Evolutionary conservation across 2,329 filamentous ascomycete species (phyloP).

Genomic region (Drechslerella stenobrocha): DNA sequence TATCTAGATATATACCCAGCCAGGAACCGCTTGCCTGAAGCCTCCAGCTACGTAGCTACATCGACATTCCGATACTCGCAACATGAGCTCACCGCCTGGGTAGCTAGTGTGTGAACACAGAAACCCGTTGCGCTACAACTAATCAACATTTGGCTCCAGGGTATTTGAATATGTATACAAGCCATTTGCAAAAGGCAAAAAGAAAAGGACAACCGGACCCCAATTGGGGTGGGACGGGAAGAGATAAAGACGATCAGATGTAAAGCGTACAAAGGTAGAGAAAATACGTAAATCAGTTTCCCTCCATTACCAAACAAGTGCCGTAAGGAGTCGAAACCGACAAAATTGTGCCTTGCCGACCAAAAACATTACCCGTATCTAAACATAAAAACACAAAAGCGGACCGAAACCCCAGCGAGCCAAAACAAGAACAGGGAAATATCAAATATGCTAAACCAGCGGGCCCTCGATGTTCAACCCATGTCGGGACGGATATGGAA

Average conservation of each 20-base stretch:
- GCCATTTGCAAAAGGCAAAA: conserved; percentile 1
- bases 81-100: no score
- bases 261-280: no score
- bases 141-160: neutral
- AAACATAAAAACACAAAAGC: conserved; percentile 9
- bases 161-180: conserved; percentile 10
- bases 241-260: no score
- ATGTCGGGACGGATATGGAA: conserved; percentile 4
- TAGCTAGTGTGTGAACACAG: no score
- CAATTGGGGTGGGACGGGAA: no score
- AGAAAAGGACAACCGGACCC: neutral
- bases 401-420: conserved; percentile 5
- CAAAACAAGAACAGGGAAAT: conserved; percentile 11
- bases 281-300: no score
- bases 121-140: no score
- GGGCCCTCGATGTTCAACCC: neutral
- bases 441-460: conserved; percentile 22
- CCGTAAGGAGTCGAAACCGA: conserved; percentile 4
- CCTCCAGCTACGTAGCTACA: neutral
- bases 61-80: neutral
- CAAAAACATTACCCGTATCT: conserved; percentile 10
- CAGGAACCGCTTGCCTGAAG: no score
- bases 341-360: conserved; percentile 7
- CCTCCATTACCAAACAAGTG: no score
- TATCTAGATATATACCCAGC: no score